Evolutionary conservation across 805 yeast genomes (phyloP), one percentile per base, ranked within the genome.

Genomic region (Scheffersomyces ergatensis): DNA sequence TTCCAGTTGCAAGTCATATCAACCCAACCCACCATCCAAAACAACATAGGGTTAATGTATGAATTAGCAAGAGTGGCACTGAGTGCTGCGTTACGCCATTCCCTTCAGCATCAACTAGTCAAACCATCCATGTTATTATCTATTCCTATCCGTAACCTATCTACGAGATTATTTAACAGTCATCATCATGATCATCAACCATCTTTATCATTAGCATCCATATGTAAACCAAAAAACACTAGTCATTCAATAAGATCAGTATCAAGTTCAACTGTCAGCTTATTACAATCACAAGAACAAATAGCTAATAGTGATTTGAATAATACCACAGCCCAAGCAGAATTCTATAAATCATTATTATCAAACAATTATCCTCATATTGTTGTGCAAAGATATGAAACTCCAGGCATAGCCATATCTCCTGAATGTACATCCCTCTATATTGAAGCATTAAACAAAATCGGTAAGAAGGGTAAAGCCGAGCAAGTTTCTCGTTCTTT

Each of bases 331-430:
- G 70, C 78, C 5, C 99, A 93, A 65, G 90, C 95, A 1, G 83
- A 79, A 41, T 92, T 93, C 55, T 93, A 93, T 67, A 76, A 77
- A 46, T 73, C 80, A 12, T 70, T 93, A 36, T 62, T 93, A 48
- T 78, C 78, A 43, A 77, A 92, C 40, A 86, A 87, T 64, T 93
- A 89, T 58, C 98, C 99, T n/a, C 96, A 89, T 54, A 83, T 92
- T 40, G 96, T 93, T 5, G 89, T 92, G n/a, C 84, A 93, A 42
- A 77, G 99, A 44, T 95, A 78, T 60, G 98, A 95, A 61, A 85
- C 95, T 7, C 85, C 93, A 0, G 96, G 96, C n/a, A 87, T 93
- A 40, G 93, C 96, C 8, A 69, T 83, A 11, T 82, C 86, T 42
- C 75, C 80, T 2, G 95, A 85, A 47, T 86, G 97, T 67, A 81